Conservation (phyloP, 345 rosid species). For the Streptanthus diversifolius region DNA sequence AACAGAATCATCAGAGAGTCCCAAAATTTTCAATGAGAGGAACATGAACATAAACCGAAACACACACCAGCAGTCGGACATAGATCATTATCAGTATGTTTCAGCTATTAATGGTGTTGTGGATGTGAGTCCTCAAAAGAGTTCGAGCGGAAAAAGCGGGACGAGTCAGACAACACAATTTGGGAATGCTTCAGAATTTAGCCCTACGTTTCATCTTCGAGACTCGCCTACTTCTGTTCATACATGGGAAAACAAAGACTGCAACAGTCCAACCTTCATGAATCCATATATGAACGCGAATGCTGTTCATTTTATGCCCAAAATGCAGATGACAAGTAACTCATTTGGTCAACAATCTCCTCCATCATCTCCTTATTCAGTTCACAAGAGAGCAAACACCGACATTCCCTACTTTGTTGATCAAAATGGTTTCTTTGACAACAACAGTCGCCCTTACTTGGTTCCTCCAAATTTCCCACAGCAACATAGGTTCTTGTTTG, state of each 20-base stretch:
- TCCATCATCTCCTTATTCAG: conserved; percentile 42
- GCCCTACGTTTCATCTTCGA: conserved; percentile 38
- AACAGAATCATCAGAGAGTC: conserved; percentile 48
- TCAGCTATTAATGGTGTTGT: conserved; percentile 67
- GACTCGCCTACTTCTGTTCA: conserved; percentile 48
- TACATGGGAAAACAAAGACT: conserved; percentile 47
- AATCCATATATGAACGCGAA: conserved; percentile 34
- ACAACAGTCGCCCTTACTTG: conserved; percentile 28
- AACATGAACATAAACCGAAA: conserved; percentile 18
- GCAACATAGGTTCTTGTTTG: conserved; percentile 34
- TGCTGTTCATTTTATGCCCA: conserved; percentile 35
- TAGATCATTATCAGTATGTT: conserved; percentile 54
- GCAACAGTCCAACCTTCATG: conserved; percentile 37
- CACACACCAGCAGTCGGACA: conserved; percentile 40
- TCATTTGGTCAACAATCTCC: conserved; percentile 45
- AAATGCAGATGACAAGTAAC: conserved; percentile 32
- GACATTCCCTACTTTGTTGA: conserved; percentile 38
- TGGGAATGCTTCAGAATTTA: conserved; percentile 50
- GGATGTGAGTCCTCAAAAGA: conserved; percentile 50
- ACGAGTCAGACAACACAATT: conserved; percentile 46
- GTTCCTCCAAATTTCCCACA: conserved; percentile 40
- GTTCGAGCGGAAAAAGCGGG: conserved; percentile 46
- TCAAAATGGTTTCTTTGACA: conserved; percentile 34
- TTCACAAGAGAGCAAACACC: conserved; percentile 39
- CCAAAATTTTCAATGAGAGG: conserved; percentile 47